Evolutionary conservation across 2,329 filamentous ascomycete genomes (phyloP), one percentile per base, ranked within the genome.

Genomic region (Fragosphaeria purpurea): DNA sequence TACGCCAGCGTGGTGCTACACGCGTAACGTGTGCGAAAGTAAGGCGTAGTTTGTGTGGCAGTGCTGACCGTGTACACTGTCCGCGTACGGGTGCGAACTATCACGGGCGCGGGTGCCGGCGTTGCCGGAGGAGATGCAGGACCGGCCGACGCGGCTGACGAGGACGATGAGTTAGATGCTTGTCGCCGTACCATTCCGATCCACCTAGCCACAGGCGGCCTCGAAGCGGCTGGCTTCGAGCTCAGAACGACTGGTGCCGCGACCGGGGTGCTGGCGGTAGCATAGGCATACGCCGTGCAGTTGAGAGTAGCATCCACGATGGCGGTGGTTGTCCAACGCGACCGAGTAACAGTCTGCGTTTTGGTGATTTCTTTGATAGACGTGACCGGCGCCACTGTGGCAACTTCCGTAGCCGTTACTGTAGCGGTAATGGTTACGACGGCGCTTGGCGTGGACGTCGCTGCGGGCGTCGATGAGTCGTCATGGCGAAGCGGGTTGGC

Each of bases 1-100:
- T 56, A 53, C 5, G 50, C 55, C 3, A 58, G 35, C 1, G 56
- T 58, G 9, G 46, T 47, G 37, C 22, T 46, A 48, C 57, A 59
- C 34, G 54, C 40, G 34, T 53, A 57, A 6, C 46, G 50, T 2
- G 55, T 58, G 31, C 53, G 55, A 31, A 51, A 34, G 6, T 53
- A 49, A 4, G 51, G 51, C 8, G 51, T 51, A 1, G 55, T 47
- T 37, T 54, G 53, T 2, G 53, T 57, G 4, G 41, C 52, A 0
- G 54, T 58, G n/a, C 22, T 46, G 22, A 55, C 49, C 4, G 40
- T 47, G 47, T 46, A 53, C 39, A 51, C 48, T n/a, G 57, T 58
- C 11, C 57, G 48, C 12, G 55, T 58, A 5, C 55, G 46, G 7
- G 53, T 44, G 8, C 49, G 50, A 4, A 44, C 39, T 7, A 48